Percentiles rank a stretch among this genome's conserved stretches.
Evolutionary conservation across 768 basidiomycete genomes (phyloP).

Genomic region (Panus rudis): DNA sequence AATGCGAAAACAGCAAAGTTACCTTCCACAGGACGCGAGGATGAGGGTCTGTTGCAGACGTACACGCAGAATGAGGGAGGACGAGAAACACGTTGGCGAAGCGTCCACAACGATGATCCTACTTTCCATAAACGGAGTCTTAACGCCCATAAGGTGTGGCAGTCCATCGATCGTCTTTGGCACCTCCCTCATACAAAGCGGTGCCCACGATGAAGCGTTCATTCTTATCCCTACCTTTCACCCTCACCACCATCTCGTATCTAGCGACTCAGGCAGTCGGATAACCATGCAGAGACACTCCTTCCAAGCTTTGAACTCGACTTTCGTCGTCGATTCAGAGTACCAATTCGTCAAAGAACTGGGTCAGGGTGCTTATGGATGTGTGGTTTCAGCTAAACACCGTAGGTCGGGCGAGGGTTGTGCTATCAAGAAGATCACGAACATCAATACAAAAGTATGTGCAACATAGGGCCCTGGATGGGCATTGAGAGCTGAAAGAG

Average conservation of each 20-base stretch:
- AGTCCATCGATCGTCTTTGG: no score
- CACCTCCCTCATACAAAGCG: no score
- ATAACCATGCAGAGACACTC: conserved; percentile 61
- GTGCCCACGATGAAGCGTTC: no score
- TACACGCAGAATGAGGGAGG: no score
- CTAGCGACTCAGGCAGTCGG: conserved; percentile 6
- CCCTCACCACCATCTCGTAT: background rate
- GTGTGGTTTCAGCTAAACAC: conserved; percentile 82
- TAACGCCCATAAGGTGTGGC: no score
- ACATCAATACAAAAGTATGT: conserved; percentile 80
- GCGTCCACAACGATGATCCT: no score
- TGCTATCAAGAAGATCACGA: conserved; percentile 95
- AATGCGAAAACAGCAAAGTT: no score
- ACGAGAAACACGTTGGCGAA: no score
- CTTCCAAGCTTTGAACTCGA: conserved; percentile 80
- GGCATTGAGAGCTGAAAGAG: background rate
- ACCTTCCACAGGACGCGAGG: no score
- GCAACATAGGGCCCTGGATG: background rate
- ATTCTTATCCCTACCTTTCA: conserved; percentile 1
- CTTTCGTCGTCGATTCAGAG: conserved; percentile 80
- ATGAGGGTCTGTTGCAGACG: no score
- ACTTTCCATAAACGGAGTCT: no score
- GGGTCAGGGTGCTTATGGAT: conserved; percentile 93
- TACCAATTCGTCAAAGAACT: conserved; percentile 97
- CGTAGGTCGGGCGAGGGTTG: conserved; percentile 80